Base-by-base conservation (phyloP, 1,284 basidiomycete species). In the Naganishia liquefaciens region DNA sequence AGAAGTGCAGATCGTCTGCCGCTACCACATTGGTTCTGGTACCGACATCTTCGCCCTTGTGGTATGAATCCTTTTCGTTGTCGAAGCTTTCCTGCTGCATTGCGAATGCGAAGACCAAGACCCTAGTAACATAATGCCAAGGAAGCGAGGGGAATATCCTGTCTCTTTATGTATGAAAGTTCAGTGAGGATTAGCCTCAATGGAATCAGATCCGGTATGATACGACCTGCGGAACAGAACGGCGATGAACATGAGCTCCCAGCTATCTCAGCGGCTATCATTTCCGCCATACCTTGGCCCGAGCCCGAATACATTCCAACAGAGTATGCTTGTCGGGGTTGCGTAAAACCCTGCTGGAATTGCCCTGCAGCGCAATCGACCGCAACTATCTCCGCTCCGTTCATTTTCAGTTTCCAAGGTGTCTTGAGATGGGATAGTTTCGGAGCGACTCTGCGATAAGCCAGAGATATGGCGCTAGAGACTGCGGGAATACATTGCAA, bases 11-110 rank as follows among this genome's bases (percentile, higher is more conserved):
- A 4, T 47, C 28, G 15, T 58, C 55, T n/a, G 47, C 33, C 2
- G 43, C n/a, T 1, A 58, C 55, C 19, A 58, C 55, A 5, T 33
- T 47, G 33, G 55, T 58, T 7, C 43, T 58, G 13, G 55, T 58
- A 9, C 21, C 25, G 2, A 15, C 28, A 46, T 57, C 27, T 43
- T 46, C 42, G 7, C 55, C 55, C 43, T 58, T 58, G 15, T 33
- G 43, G 28, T 58, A 43, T 7, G 13, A 23, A 30, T n/a, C n/a
- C n/a, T 58, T 58, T 33, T 58, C 55, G 21, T 58, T 37, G 10
- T 28, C 15, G 11, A 28, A 19, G 25, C 11, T 17, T 19, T 51
- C 49, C 30, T 47, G 46, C 21, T 23, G 21, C 25, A 21, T 47
- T 23, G 46, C 46, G n/a, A n/a, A n/a, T 5, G 21, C 21, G 4